Conservation (phyloP, 495 filamentous ascomycete species). For the Platismatia glauca region DNA sequence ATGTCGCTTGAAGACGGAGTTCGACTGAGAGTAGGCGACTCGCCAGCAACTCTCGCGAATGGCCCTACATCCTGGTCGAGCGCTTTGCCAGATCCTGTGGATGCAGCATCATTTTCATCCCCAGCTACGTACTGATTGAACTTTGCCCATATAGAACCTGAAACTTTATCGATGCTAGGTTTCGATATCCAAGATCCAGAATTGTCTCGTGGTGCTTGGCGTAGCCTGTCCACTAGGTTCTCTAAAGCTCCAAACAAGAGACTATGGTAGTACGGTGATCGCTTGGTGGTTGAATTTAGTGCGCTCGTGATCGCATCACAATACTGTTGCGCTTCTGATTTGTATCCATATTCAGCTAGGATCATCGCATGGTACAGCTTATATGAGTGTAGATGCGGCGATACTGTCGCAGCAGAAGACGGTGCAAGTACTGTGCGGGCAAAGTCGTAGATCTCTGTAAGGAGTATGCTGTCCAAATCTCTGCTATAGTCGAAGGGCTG, state of each 20-base stretch:
- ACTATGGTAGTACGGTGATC: constrained; percentile 74
- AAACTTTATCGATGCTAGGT: constrained; percentile 91
- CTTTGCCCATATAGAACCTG: constrained; percentile 72
- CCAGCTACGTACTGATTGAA: constrained; percentile 95
- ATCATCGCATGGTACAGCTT: constrained; percentile 79
- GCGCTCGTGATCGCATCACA: constrained; percentile 76
- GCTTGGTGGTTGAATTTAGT: constrained; percentile 71
- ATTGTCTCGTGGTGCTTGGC: constrained; percentile 68
- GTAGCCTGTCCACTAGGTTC: constrained; percentile 71
- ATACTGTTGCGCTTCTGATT: constrained; percentile 78
- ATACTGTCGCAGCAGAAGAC: constrained; percentile 42
- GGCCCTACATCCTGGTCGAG: constrained; percentile 57
- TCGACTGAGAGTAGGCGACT: constrained; percentile 75
- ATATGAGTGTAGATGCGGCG: constrained; percentile 79
- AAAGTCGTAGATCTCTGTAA: constrained; percentile 92
- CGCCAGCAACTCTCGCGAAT: constrained; percentile 68
- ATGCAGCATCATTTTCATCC: constrained; percentile 62
- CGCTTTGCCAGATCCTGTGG: constrained; percentile 49
- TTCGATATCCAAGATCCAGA: constrained; percentile 75
- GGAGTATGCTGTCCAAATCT: constrained; percentile 73
- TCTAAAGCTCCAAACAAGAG: constrained; percentile 66
- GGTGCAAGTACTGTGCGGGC: constrained; percentile 57
- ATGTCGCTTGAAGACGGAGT: constrained; percentile 68
- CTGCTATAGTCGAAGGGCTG: constrained; percentile 56
- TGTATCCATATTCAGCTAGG: constrained; percentile 73